Conservation (phyloP, 2,329 filamentous ascomycete genomes). For the Fusarium austroafricanum region DNA sequence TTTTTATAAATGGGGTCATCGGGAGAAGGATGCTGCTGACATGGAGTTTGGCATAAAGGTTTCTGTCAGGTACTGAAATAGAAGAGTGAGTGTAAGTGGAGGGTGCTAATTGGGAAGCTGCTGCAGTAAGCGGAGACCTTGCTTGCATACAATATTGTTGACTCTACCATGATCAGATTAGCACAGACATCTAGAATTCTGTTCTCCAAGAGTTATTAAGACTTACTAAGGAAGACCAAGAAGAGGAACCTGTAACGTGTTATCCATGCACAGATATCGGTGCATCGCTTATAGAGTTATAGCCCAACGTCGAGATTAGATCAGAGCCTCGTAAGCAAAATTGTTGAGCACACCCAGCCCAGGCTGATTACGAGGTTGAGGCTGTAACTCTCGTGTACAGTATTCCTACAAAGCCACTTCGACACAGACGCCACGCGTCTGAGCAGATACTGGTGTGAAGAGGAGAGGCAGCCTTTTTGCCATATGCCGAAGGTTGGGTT, state of each 20-base stretch:
- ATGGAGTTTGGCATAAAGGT: not conserved
- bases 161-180: not conserved
- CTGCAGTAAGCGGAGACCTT: slow-evolving; percentile 2
- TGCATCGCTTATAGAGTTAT: not conserved
- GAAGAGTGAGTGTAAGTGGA: slow-evolving; percentile 8
- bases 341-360: not conserved
- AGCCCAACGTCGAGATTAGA: not conserved
- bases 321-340: slow-evolving; percentile 7
- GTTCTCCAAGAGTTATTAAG: not conserved
- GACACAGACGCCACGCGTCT: slow-evolving; percentile 17
- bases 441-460: not conserved
- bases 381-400: slow-evolving; percentile 5
- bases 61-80: not conserved
- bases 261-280: not conserved
- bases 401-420: not conserved
- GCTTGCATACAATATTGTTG: not conserved
- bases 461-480: slow-evolving; percentile 23
- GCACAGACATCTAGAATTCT: not conserved
- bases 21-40: slow-evolving; percentile 1
- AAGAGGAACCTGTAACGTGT: not conserved
- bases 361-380: slow-evolving; percentile 7
- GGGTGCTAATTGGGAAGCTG: not conserved
- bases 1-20: not conserved
- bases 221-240: not conserved
- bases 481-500: slow-evolving; percentile 16